Base-by-base conservation (phyloP, 305 asterid species). In the Rubia tinctorum region DNA sequence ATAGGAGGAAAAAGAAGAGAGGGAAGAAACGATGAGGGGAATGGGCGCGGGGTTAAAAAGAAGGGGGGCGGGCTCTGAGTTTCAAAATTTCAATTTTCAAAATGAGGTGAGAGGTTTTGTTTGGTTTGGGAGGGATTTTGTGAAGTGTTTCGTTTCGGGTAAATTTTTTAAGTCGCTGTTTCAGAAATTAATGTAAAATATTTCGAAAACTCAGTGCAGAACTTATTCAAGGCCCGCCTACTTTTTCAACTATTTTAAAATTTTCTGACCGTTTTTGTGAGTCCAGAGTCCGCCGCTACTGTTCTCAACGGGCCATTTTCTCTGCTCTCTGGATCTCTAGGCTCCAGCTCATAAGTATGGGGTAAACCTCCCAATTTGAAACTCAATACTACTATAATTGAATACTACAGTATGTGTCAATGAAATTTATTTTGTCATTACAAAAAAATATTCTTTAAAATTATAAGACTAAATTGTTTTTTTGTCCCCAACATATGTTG, bases 221-320 rank as follows among this genome's bases (percentile, higher is more conserved):
- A n/a, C n/a, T n/a, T n/a, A n/a, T 8, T 15, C 20, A 75, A 56
- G 68, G 58, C 83, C 87, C 90, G 90, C 94, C 85, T 61, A 6
- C 69, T 43, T 83, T 86, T 84, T 79, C 73, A 84, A 82, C 61
- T n/a, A 44, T 69, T 77, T 78, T 73, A 53, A 81, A 84, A 58
- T 42, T 58, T 71, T 83, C 74, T 44, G 87, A 88, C 89, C 91
- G 93, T 88, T 75, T 71, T 51, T 17, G 58, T n/a, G n/a, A n/a
- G n/a, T n/a, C n/a, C n/a, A n/a, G n/a, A n/a, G n/a, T n/a, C n/a
- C n/a, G n/a, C n/a, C n/a, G n/a, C n/a, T 51, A 51, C 58, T 47
- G 53, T 47, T 47, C 14, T 7, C 58, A 18, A 15, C n/a, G 58
- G 58, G 20, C 58, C 58, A 22, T 22, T 17, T 51, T 5, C 20